Conservation (phyloP, 2,329 filamentous ascomycete genomes). For the Pseudocercospora crystallina region DNA sequence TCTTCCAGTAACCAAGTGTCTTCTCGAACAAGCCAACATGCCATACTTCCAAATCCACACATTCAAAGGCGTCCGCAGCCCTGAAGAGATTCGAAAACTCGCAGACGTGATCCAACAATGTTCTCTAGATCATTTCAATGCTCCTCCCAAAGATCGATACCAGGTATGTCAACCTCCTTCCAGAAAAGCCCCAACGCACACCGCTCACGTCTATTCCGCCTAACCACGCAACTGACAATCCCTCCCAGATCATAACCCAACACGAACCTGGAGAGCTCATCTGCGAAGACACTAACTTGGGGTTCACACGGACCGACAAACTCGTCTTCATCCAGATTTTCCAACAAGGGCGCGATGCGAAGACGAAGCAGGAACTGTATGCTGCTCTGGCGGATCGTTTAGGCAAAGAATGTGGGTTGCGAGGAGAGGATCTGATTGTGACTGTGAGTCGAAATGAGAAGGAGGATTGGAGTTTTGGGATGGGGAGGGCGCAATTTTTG, state of each 20-base stretch:
- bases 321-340: conserved; percentile 37
- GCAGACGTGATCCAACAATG: conserved; percentile 33
- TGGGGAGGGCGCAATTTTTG: conserved; percentile 34
- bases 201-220: neutral
- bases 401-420: conserved; percentile 24
- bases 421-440: conserved; percentile 32
- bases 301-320: conserved; percentile 27
- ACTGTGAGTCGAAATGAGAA: conserved; percentile 26
- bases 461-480: conserved; percentile 37
- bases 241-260: conserved; percentile 32
- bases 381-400: conserved; percentile 26
- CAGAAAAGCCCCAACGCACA: neutral
- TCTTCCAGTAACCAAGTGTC: too few species aligned
- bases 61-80: conserved; percentile 27
- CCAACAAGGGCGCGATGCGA: conserved; percentile 32
- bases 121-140: conserved; percentile 32
- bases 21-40: conserved; percentile 19
- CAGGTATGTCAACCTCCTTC: conserved; percentile 20
- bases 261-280: conserved; percentile 36
- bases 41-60: conserved; percentile 36
- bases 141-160: conserved; percentile 32
- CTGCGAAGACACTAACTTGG: conserved; percentile 36
- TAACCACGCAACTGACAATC: neutral
- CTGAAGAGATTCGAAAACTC: conserved; percentile 30
- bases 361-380: conserved; percentile 31